phyloP scores from a whole-genome alignment of 192 early-diverging fungal genomes.

The Coemansia sp. region DNA sequence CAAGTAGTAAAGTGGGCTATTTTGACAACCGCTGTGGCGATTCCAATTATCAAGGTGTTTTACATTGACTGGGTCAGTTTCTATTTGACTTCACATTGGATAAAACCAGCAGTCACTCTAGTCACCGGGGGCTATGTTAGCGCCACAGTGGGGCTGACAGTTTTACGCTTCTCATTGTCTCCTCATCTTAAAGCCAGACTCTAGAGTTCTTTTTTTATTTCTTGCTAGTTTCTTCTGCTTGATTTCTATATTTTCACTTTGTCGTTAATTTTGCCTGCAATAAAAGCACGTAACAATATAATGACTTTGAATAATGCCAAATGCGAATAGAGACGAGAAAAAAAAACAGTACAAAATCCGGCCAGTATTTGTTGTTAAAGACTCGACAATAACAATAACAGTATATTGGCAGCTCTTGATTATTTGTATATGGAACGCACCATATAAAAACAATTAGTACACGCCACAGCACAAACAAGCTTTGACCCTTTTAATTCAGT shows the following conservation, averaged over 20 bases:
- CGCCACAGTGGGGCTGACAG: slow-evolving; percentile 38
- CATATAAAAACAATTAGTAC: not conserved
- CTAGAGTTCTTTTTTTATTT: not conserved
- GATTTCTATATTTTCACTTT: slow-evolving; percentile 13
- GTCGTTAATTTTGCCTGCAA: not conserved
- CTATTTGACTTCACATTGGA: slow-evolving; percentile 38
- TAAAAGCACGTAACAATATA: slow-evolving; percentile 1
- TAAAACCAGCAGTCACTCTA: slow-evolving; percentile 31
- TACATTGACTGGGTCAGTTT: slow-evolving; percentile 47
- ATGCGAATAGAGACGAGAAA: not conserved
- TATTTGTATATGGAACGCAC: not conserved
- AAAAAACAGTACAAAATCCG: not conserved
- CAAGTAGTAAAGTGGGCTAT: slow-evolving; percentile 49
- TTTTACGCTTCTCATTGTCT: slow-evolving; percentile 46
- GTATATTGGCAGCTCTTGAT: not conserved
- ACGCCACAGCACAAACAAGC: slow-evolving; percentile 1
- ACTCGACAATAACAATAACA: not conserved
- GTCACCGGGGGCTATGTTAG: slow-evolving; percentile 34
- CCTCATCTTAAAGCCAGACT: slow-evolving; percentile 40
- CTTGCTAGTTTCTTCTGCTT: not conserved
- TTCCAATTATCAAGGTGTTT: slow-evolving; percentile 48
- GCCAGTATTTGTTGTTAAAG: not conserved
- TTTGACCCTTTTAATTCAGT: not conserved
- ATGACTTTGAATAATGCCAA: not conserved
- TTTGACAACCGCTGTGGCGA: slow-evolving; percentile 47